Percentiles rank a stretch among this genome's conserved stretches.
phyloP scores from a whole-genome alignment of 2,329 filamentous ascomycete species.

The Purpureocillium lavendulum region DNA sequence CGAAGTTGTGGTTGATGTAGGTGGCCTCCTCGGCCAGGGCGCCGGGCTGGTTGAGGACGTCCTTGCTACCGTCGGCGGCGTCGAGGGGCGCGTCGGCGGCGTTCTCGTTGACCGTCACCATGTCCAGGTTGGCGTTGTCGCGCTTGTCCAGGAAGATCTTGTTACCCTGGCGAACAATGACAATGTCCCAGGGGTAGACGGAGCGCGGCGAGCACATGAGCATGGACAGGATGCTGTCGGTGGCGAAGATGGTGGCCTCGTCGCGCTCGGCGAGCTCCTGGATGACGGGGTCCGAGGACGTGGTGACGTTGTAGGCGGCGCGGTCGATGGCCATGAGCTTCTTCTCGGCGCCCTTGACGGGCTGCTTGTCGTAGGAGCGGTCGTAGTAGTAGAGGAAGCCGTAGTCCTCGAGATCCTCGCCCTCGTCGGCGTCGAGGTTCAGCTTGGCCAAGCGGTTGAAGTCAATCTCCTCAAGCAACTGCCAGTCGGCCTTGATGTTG shows the following conservation, averaged over 20 bases:
- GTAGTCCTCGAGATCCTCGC: constrained; percentile 91
- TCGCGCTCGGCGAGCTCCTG: constrained; percentile 94
- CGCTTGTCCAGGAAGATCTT: constrained; percentile 99
- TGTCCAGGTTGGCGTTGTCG: constrained; percentile 86
- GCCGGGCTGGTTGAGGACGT: constrained; percentile 86
- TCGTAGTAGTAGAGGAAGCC: constrained; percentile 99
- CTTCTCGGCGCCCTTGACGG: constrained; percentile 80
- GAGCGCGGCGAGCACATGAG: constrained; percentile 97
- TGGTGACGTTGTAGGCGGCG: constrained; percentile 96
- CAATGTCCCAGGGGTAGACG: constrained; percentile 96
- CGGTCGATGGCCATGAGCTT: constrained; percentile 86
- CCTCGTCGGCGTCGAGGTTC: constrained; percentile 89
- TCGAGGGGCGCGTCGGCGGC: constrained; percentile 91
- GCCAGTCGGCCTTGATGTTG: constrained; percentile 93
- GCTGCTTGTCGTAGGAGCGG: constrained; percentile 86
- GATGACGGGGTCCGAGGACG: constrained; percentile 90
- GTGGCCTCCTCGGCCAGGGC: constrained; percentile 95
- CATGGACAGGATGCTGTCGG: constrained; percentile 96
- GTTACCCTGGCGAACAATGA: constrained; percentile 86
- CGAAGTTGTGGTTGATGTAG: constrained; percentile 99
- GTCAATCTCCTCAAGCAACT: constrained; percentile 95
- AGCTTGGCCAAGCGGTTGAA: constrained; percentile 92
- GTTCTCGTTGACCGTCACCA: constrained; percentile 99
- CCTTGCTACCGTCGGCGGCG: constrained; percentile 84
- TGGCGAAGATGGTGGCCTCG: constrained; percentile 94